Conservation (phyloP, 169 alveolate genomes). For the Cardiosporidium cionae region DNA sequence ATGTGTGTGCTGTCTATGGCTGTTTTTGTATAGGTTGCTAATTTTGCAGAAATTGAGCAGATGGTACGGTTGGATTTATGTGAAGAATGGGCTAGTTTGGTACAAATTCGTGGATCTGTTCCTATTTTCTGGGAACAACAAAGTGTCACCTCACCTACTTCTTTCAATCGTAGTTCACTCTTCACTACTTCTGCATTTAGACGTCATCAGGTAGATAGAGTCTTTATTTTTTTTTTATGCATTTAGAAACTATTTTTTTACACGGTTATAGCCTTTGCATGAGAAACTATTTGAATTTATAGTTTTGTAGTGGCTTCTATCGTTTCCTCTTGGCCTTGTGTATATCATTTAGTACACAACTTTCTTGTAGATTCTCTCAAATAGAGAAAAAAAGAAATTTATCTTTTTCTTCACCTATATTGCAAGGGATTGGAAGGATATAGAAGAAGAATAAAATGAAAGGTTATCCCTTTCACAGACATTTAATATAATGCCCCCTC, state of each 20-base stretch:
- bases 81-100: constrained; percentile 8
- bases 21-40: constrained; percentile 3
- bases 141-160: constrained; percentile 59
- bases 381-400: too few species aligned
- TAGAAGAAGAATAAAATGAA: too few species aligned
- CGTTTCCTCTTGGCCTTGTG: constrained; percentile 3
- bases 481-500: too few species aligned
- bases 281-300: neutral
- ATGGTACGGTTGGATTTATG: neutral
- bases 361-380: too few species aligned
- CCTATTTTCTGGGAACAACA: constrained; percentile 93
- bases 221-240: too few species aligned
- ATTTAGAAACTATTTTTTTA: neutral
- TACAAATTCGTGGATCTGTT: constrained; percentile 83
- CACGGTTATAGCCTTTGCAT: neutral
- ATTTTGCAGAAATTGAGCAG: constrained; percentile 30
- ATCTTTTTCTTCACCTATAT: too few species aligned
- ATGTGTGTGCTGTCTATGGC: too few species aligned
- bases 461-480: too few species aligned
- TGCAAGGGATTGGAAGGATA: too few species aligned
- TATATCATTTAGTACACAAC: too few species aligned
- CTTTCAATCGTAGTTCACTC: constrained; percentile 37
- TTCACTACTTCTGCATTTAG: constrained; percentile 47
- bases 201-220: constrained; percentile 37
- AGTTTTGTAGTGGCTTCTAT: neutral